A percentile compares a stretch with the other conserved stretches of the same genome.
phyloP scores from a whole-genome alignment of 768 basidiomycete species.

The Boletus coccyginus region DNA sequence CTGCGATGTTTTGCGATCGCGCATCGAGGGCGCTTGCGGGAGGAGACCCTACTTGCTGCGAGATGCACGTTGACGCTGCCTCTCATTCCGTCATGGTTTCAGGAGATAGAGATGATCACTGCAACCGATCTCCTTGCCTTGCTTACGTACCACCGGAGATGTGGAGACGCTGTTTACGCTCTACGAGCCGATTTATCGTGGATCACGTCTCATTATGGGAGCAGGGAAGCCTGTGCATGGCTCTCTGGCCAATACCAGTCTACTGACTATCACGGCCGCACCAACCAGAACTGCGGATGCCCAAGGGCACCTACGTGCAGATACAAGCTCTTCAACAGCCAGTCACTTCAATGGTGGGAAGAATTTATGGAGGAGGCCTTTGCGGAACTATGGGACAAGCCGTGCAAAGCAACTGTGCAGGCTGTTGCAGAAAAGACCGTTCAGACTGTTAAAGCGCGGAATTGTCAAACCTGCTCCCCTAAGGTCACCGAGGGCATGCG shows the following conservation, averaged over 20 bases:
- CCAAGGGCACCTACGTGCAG: background rate
- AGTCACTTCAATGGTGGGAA: slow-evolving; percentile 17
- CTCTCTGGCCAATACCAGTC: background rate
- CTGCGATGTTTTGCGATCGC: slow-evolving; percentile 32
- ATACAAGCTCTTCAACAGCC: background rate
- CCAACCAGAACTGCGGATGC: background rate
- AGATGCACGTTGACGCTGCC: too few relatives aligned
- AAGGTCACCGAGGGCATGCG: slow-evolving; percentile 12
- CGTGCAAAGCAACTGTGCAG: slow-evolving; percentile 13
- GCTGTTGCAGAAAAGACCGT: background rate
- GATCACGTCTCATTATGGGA: slow-evolving; percentile 16
- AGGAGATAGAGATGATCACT: slow-evolving; percentile 29
- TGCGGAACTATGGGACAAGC: slow-evolving; percentile 15
- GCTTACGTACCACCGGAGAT: slow-evolving; percentile 21
- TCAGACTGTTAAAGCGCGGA: background rate
- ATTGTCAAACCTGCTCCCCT: background rate
- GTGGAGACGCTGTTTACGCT: slow-evolving; percentile 8
- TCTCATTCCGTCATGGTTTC: slow-evolving; percentile 18
- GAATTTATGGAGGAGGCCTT: slow-evolving; percentile 11
- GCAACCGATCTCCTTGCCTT: slow-evolving; percentile 27
- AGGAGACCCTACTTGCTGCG: too few relatives aligned
- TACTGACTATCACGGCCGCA: background rate
- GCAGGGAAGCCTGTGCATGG: slow-evolving; percentile 6
- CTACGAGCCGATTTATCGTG: slow-evolving; percentile 6
- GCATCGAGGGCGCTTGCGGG: too few relatives aligned